Evolutionary conservation across 352 stramenopile genomes (phyloP), one percentile per base, ranked within the genome.

Genomic region (Blastocystis sp.): DNA sequence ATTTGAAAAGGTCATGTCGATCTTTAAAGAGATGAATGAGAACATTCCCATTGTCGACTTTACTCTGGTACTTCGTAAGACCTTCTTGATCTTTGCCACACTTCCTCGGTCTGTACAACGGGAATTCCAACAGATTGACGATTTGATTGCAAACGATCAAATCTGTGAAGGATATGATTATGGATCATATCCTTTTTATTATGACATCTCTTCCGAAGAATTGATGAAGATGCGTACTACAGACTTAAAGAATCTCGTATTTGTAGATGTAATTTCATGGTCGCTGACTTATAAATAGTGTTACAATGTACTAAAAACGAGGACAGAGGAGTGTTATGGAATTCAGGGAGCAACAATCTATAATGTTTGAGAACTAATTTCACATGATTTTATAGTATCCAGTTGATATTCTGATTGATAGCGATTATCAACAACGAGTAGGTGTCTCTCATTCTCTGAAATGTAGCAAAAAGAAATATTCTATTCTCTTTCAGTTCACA

Each of bases 31-130:
- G 27, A 24, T 84, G 53, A 66, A 84, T 30, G 59, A 84, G 17
- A 84, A 84, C 27, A 84, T 84, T 40, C 73, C 73, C 0, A 24
- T 84, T 7, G 56, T 84, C 22, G 73, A 84, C 33, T 84, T 84
- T 37, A 6, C n/a, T 42, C 5, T 22, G 13, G 53, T 68, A 2
- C 64, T 84, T 33, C 48, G 59, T 42, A 84, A 64, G 44, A 48
- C 73, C n/a, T 15, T 84, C n/a, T 37, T 54, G 7, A 66, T 84
- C n/a, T 84, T 56, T 57, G 68, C 48, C 9, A 84, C 73, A 1
- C 51, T 60, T 22, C 73, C 73, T 15, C 58, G 59, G 30, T 40
- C 17, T 4, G 44, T 84, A 7, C 59, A 42, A 15, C 48, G 73
- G 30, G 73, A 84, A 37, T 69, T 84, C 27, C 22, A 19, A 42